Percentiles rank a stretch among this genome's conserved stretches.
Evolutionary conservation across 345 rosid species (phyloP).

Genomic region (Aquilaria malaccensis): DNA sequence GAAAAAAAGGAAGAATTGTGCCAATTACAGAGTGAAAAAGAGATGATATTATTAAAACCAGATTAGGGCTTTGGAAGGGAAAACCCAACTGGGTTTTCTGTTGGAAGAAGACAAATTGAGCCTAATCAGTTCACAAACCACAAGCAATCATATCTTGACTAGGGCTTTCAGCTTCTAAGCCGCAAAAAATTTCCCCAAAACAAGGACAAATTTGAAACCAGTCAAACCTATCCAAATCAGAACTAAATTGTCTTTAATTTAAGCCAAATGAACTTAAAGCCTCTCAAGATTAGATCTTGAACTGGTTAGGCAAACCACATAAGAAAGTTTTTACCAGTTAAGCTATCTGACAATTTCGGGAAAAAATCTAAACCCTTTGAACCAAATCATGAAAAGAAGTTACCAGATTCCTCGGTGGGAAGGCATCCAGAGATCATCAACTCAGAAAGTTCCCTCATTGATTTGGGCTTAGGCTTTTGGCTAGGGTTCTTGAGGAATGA

Average conservation of each 20-base stretch:
- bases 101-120: conserved; percentile 16
- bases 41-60: conserved; percentile 1
- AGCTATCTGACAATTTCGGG: conserved; percentile 15
- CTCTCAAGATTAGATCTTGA: too few species aligned
- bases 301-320: too few species aligned
- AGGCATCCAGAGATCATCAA: conserved; percentile 16
- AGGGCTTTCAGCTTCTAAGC: conserved; percentile 26
- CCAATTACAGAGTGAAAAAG: conserved; percentile 5
- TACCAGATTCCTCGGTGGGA: conserved; percentile 5
- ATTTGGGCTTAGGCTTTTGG: neutral
- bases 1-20: conserved; percentile 1
- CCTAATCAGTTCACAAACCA: conserved; percentile 15
- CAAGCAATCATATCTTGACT: conserved; percentile 13
- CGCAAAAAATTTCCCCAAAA: conserved; percentile 23
- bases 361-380: conserved; percentile 17
- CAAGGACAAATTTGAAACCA: conserved; percentile 12
- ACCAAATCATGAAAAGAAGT: conserved; percentile 1
- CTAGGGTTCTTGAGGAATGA: neutral
- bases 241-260: conserved; percentile 9
- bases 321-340: neutral
- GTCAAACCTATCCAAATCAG: conserved; percentile 23
- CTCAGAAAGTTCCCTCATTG: conserved; percentile 3
- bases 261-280: too few species aligned
- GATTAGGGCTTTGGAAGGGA: conserved; percentile 24
- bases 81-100: conserved; percentile 15